Evolutionary conservation across 2,329 filamentous ascomycete genomes (phyloP).

Genomic region (Botrytis hyacinthi): DNA sequence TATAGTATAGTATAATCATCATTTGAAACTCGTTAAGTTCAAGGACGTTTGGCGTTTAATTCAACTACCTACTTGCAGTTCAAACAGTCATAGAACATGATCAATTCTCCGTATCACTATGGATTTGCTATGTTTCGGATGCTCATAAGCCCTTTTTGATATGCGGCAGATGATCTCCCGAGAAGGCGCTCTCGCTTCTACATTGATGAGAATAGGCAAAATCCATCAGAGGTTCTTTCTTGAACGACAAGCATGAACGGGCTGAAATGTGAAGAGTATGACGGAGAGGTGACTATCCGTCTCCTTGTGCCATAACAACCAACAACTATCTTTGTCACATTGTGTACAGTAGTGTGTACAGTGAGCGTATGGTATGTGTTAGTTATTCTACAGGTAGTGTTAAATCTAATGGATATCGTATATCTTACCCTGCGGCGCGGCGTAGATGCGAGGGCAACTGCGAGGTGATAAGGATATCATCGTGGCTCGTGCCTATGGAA

Average conservation of each 20-base stretch:
- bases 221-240: background rate
- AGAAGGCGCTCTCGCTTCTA: constrained; percentile 21
- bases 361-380: background rate
- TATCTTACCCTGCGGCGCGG: constrained; percentile 18
- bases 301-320: background rate
- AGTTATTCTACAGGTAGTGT: background rate
- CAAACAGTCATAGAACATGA: constrained; percentile 12
- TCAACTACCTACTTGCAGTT: constrained; percentile 4
- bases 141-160: constrained; percentile 22
- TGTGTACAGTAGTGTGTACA: background rate
- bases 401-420: constrained; percentile 2
- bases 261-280: constrained; percentile 17
- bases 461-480: constrained; percentile 21
- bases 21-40: constrained; percentile 13
- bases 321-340: background rate
- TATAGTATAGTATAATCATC: background rate
- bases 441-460: constrained; percentile 17
- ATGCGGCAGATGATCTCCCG: constrained; percentile 32
- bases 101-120: constrained; percentile 17
- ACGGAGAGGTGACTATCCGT: constrained; percentile 16
- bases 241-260: constrained; percentile 12
- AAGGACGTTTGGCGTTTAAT: constrained; percentile 8
- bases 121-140: constrained; percentile 20
- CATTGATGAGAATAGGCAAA: constrained; percentile 13
- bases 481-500: constrained; percentile 20